Evolutionary conservation across 352 stramenopile species (phyloP).

Genomic region (Pythium aphanidermatum): DNA sequence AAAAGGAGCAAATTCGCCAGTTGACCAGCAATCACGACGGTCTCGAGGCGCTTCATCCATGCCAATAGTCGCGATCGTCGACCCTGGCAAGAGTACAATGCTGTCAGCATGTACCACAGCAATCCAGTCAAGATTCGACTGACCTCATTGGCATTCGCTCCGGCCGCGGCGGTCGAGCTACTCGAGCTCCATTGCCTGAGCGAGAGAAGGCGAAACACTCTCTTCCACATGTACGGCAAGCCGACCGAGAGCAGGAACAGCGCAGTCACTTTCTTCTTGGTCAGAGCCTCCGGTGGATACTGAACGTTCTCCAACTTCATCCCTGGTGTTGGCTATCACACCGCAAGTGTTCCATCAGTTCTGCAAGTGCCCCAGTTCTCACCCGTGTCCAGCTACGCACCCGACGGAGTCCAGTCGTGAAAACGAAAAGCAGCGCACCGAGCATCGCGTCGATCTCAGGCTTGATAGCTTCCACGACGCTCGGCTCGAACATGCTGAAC

Average conservation of each 20-base stretch:
- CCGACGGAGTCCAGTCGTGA: conserved; percentile 53
- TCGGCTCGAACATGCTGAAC: conserved; percentile 73
- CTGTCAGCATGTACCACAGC: too few species aligned
- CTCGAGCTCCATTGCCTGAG: conserved; percentile 34
- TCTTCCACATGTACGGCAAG: conserved; percentile 75
- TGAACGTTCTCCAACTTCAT: conserved; percentile 83
- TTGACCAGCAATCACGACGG: conserved; percentile 55
- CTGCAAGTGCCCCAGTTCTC: too few species aligned
- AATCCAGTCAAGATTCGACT: too few species aligned
- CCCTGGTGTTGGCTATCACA: conserved; percentile 56
- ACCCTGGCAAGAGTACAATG: conserved; percentile 10
- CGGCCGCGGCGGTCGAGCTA: conserved; percentile 1
- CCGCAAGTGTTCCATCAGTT: not conserved
- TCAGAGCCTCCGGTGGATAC: conserved; percentile 44
- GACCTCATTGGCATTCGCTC: too few species aligned
- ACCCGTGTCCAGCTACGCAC: too few species aligned
- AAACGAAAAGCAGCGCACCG: conserved; percentile 47
- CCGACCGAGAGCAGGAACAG: conserved; percentile 72
- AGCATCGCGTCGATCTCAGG: conserved; percentile 68
- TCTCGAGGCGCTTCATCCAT: conserved; percentile 71
- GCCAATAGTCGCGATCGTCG: conserved; percentile 30
- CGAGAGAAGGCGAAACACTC: conserved; percentile 52
- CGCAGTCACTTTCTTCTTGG: conserved; percentile 32
- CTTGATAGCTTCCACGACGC: conserved; percentile 54
- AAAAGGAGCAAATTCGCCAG: conserved; percentile 71